Evolutionary conservation across 1,284 basidiomycete species (phyloP), one percentile per base, ranked within the genome.

Genomic region (Coniophora puteana): DNA sequence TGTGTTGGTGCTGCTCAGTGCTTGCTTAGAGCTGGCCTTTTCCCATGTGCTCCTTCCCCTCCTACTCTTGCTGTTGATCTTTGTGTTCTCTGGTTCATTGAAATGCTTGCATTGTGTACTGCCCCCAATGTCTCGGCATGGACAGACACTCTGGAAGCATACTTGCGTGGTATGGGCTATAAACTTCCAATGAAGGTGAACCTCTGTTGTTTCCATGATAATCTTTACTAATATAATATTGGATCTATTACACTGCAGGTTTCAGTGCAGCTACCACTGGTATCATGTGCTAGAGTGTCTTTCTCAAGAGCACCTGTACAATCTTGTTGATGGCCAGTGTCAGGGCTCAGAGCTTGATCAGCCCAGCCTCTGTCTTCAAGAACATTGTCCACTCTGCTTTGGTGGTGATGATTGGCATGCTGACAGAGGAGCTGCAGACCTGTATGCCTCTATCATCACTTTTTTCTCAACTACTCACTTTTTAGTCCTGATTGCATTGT

Each of bases 1-100:
- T 49, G 48, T 14, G 27, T 8, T 2, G 38, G 46, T 18, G 47
- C 48, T n/a, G 27, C 44, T 23, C 20, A 32, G n/a, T 40, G 46
- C 27, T 36, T 51, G 14, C 40, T 51, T n/a, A 6, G 21, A 17
- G 12, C n/a, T 6, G 40, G 48, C n/a, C 36, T 38, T 16, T 51
- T 50, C 32, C 46, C 49, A 23, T 51, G 46, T 30, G 29, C 49
- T 17, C 50, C 49, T 24, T 18, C 41, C 8, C 37, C 38, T 4
- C 50, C 49, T n/a, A 30, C 36, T 3, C 36, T 51, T n/a, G 49
- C 49, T 25, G 44, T 51, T n/a, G 12, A 43, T 33, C 14, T 46
- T 13, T 14, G 38, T 11, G 14, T 52, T 8, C 37, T 52, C 5
- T 23, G 36, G 8, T 29, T 52, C 20, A 38, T 48, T 12, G 31